Percentiles rank a stretch among this genome's conserved stretches.
These are phyloP conservation scores for Colletotrichum endophyticum DNA, from an alignment of 2,329 filamentous ascomycete species.

Conservation along the genomic window DNA sequence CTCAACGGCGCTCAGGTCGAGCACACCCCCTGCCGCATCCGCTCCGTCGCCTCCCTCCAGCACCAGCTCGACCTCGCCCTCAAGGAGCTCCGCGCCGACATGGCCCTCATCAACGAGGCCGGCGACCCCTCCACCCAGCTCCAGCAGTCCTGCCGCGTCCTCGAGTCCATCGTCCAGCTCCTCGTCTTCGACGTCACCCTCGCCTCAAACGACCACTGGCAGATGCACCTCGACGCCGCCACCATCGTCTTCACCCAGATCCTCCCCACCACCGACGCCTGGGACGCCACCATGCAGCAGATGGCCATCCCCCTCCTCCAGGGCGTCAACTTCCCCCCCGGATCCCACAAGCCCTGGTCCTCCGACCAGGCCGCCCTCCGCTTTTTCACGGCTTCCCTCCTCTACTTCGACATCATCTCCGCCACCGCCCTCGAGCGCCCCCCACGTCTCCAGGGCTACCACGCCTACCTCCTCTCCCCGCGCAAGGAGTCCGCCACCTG, in stretches of 20 bases:
- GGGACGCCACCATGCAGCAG: conserved; percentile 37
- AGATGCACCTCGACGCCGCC: conserved; percentile 54
- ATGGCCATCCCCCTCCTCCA: conserved; percentile 18
- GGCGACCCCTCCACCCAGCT: conserved; percentile 31
- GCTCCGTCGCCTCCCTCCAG: conserved; percentile 39
- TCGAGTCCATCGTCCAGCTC: conserved; percentile 58
- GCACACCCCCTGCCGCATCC: conserved; percentile 15
- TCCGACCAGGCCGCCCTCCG: conserved; percentile 51
- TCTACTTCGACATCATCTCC: conserved; percentile 56
- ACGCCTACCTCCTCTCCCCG: conserved; percentile 41
- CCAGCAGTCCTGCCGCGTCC: conserved; percentile 40
- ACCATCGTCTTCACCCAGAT: conserved; percentile 54
- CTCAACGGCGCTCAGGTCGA: conserved; percentile 34
- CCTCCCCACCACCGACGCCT: conserved; percentile 38
- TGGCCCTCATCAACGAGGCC: conserved; percentile 38
- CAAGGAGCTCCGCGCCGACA: conserved; percentile 46
- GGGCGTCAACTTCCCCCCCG: conserved; percentile 11
- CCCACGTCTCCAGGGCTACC: conserved; percentile 48
- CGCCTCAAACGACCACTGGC: conserved; percentile 52
- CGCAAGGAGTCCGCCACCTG: conserved; percentile 21
- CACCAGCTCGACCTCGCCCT: conserved; percentile 49
- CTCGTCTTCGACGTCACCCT: conserved; percentile 56
- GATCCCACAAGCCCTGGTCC: conserved; percentile 42
- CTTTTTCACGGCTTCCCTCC: conserved; percentile 51
- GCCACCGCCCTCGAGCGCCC: conserved; percentile 48